Percentiles rank a stretch among this genome's conserved stretches.
Conservation (phyloP, 2,329 filamentous ascomycete genomes). For the Coniochaeta ligniaria region DNA sequence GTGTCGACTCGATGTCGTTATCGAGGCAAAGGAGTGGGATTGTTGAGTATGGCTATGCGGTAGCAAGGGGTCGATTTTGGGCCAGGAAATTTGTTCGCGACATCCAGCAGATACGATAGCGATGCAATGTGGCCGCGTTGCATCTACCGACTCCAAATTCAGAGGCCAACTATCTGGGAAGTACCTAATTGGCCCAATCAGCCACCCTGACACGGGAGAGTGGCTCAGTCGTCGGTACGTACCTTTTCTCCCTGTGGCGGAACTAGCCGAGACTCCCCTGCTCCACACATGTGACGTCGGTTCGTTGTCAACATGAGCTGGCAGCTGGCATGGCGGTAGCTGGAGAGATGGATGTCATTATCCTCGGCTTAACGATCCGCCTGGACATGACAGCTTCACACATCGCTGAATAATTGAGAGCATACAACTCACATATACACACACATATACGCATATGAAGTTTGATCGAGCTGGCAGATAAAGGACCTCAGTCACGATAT, state of each 20-base stretch:
- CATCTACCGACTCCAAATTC: not conserved
- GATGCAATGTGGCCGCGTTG: constrained; percentile 1
- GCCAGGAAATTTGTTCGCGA: constrained; percentile 1
- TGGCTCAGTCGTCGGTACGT: not conserved
- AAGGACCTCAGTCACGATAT: constrained; percentile 1
- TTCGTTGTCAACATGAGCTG: not conserved
- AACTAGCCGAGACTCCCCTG: not conserved
- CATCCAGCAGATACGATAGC: not conserved
- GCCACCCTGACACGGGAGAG: not conserved
- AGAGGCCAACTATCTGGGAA: not conserved
- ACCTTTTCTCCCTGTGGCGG: not conserved
- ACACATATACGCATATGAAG: not conserved
- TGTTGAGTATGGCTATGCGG: not conserved
- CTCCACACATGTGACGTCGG: not conserved
- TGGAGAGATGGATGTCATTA: not conserved
- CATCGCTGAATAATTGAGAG: not conserved
- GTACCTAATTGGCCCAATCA: not conserved
- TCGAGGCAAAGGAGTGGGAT: not conserved
- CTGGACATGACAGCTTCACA: not conserved
- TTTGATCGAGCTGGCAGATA: no score
- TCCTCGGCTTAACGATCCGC: not conserved
- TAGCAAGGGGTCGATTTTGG: not conserved
- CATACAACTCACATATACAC: not conserved
- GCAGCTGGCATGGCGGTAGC: not conserved
- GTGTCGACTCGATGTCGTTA: not conserved